Conservation (phyloP, 2,329 filamentous ascomycete genomes). For the Aspergillus sp. region DNA sequence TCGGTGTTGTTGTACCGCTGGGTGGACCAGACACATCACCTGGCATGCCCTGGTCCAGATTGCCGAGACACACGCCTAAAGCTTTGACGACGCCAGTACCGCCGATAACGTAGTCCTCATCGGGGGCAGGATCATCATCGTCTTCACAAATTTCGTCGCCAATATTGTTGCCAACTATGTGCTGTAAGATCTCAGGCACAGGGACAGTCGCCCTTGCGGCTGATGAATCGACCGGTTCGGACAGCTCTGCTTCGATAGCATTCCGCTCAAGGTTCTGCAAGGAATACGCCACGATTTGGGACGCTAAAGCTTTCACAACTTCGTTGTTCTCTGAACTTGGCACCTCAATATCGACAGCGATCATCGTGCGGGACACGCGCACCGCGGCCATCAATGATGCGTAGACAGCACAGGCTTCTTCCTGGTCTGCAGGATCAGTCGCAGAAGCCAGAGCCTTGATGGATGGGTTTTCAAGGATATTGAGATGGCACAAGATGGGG, state of each 20-base stretch:
- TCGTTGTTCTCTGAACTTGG: slow-evolving; percentile 80
- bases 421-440: slow-evolving; percentile 74
- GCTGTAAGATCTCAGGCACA: slow-evolving; percentile 80
- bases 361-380: slow-evolving; percentile 75
- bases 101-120: slow-evolving; percentile 93
- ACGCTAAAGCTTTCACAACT: slow-evolving; percentile 85
- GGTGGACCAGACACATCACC: slow-evolving; percentile 41
- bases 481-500: slow-evolving; percentile 77
- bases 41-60: slow-evolving; percentile 58
- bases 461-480: slow-evolving; percentile 72
- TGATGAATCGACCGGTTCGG: slow-evolving; percentile 44
- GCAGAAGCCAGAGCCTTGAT: slow-evolving; percentile 69
- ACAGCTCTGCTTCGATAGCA: slow-evolving; percentile 61
- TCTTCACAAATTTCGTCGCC: slow-evolving; percentile 52
- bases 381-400: slow-evolving; percentile 87
- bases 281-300: slow-evolving; percentile 92
- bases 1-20: slow-evolving; percentile 54
- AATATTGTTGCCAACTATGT: slow-evolving; percentile 73
- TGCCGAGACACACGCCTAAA: slow-evolving; percentile 82
- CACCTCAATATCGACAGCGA: slow-evolving; percentile 89
- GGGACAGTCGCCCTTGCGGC: slow-evolving; percentile 49
- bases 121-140: slow-evolving; percentile 68
- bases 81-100: slow-evolving; percentile 95
- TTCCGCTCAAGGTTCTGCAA: slow-evolving; percentile 84
- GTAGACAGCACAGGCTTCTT: slow-evolving; percentile 91